Evolutionary conservation across 148 eudicot species (phyloP), one percentile per base, ranked within the genome.

Genomic region (Persicaria maculosa): DNA sequence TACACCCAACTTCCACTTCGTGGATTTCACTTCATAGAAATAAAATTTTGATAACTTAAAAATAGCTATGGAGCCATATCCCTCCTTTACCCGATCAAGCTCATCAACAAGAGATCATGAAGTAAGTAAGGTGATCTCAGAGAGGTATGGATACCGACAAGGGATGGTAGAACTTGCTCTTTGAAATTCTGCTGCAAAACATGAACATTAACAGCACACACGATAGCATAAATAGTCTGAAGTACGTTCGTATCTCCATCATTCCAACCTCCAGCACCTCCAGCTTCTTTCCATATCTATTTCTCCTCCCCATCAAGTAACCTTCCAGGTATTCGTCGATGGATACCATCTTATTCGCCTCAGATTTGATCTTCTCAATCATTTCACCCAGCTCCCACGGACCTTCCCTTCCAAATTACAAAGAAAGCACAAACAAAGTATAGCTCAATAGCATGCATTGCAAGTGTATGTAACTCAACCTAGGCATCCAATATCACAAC

Each of bases 151-250:
- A 68, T 61, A 91, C 75, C 68, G 85, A 86, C 79, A 82, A 50
- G 67, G 92, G 88, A 83, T 96, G 85, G 69, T 80, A 84, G 46
- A 81, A 79, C 81, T 84, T 91, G 85, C 87, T 88, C 91, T 92
- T 91, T 72, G 96, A 84, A 65, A 94, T 94, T 87, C 97, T 87
- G 22, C 93, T 83, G 82, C 97, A 94, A 72, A 94, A 94, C 98
- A 94, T 94, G 76, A 94, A 94, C 89, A 94, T 78, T 79, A 94
- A 85, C 75, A 94, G 76, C 52, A 91, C 93, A n/a, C 90, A 90
- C 17, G 98, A 94, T 58, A 94, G 76, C 82, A 94, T 81, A 82
- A 94, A 94, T 17, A 94, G 86, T 77, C 98, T 82, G 77, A 92
- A 94, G 79, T 94, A 94, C 4, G 98, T 86, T 77, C 96, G 81